phyloP scores from a whole-genome alignment of 108 stramenopile genomes.

The Asterionellopsis glacialis region DNA sequence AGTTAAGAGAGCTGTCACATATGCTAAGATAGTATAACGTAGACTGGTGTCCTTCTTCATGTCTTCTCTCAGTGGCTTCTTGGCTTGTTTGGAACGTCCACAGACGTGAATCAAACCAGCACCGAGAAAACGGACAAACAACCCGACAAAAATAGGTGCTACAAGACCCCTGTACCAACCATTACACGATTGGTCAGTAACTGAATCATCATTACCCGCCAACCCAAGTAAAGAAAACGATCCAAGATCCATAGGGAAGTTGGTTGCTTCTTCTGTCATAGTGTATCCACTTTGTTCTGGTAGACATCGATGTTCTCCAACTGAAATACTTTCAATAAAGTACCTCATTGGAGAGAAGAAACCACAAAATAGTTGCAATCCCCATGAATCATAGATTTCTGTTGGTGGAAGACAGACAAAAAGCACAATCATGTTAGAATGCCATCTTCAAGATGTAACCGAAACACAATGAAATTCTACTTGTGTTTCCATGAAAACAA shows the following conservation, averaged over 20 bases:
- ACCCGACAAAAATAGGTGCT: conserved; percentile 29
- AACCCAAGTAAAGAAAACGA: conserved; percentile 11
- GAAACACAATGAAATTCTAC: no score
- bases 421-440: no score
- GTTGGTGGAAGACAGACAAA: not conserved
- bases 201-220: conserved; percentile 25
- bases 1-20: no score
- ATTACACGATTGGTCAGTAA: conserved; percentile 8
- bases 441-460: no score
- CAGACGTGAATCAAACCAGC: conserved; percentile 19
- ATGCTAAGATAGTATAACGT: no score
- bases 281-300: conserved; percentile 45
- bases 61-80: conserved; percentile 15
- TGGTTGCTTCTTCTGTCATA: conserved; percentile 3
- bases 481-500: no score
- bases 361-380: conserved; percentile 18
- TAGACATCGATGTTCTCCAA: conserved; percentile 22
- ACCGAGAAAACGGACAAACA: conserved; percentile 24
- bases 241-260: conserved; percentile 4
- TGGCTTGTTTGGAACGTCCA: conserved; percentile 21
- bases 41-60: no score
- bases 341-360: conserved; percentile 28
- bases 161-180: conserved; percentile 39
- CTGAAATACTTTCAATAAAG: conserved; percentile 33
- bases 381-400: conserved; percentile 13